Evolutionary conservation across 192 early-diverging fungal genomes (phyloP).

Genomic region (Umbelopsis sp.): DNA sequence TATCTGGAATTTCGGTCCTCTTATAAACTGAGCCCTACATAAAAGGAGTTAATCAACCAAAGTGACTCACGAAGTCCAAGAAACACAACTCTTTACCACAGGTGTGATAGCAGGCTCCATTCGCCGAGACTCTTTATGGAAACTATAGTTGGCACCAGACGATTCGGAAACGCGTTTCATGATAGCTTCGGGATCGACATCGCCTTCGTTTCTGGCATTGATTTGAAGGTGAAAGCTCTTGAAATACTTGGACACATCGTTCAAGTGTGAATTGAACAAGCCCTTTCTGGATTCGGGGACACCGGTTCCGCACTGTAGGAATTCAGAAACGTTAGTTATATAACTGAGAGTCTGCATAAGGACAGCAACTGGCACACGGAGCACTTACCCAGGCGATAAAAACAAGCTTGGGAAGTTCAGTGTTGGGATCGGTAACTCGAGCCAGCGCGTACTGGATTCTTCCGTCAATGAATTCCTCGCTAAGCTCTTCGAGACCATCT

Average conservation of each 20-base stretch:
- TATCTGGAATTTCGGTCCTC: conserved; percentile 61
- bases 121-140: conserved; percentile 60
- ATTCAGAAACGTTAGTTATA: background rate
- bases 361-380: too few relatives aligned
- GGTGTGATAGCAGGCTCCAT: conserved; percentile 42
- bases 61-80: too few relatives aligned
- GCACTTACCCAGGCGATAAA: conserved; percentile 85
- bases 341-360: too few relatives aligned
- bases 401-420: conserved; percentile 84
- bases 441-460: conserved; percentile 91
- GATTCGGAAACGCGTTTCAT: conserved; percentile 83
- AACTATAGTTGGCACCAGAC: conserved; percentile 90
- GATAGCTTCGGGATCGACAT: conserved; percentile 82
- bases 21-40: conserved; percentile 58
- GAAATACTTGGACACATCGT: conserved; percentile 81
- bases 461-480: conserved; percentile 89
- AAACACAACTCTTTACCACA: conserved; percentile 40
- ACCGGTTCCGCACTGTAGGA: conserved; percentile 81
- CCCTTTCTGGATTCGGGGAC: conserved; percentile 92
- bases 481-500: conserved; percentile 82
- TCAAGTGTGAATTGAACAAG: conserved; percentile 79
- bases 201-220: conserved; percentile 79
- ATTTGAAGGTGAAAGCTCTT: conserved; percentile 89
- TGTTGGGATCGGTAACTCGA: conserved; percentile 83
- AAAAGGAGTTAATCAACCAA: background rate